Percentiles rank a stretch among this genome's conserved stretches.
Conservation (phyloP, 148 eudicot genomes). For the Tetragonia tetragonoides region DNA sequence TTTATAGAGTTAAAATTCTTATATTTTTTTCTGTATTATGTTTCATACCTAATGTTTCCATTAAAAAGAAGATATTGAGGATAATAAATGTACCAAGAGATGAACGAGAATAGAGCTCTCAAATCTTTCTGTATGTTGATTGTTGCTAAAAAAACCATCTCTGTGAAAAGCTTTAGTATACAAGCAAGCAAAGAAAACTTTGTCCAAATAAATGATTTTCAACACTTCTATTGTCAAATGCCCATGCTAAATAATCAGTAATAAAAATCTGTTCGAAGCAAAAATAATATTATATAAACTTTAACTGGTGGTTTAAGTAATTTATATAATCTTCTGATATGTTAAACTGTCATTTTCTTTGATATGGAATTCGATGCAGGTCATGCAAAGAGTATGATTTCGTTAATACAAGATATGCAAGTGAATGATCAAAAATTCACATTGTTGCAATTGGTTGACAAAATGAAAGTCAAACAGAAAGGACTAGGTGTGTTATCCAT, state of each 20-base stretch:
- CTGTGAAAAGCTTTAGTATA: neutral
- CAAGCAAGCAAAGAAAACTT: neutral
- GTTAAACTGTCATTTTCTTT: constrained; percentile 6
- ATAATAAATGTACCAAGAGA: neutral
- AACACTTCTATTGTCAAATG: no score
- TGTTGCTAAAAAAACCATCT: neutral
- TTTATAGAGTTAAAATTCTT: neutral
- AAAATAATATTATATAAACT: no score
- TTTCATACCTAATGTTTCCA: neutral
- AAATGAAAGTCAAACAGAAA: constrained; percentile 70
- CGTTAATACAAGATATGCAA: constrained; percentile 61
- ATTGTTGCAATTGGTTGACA: constrained; percentile 86
- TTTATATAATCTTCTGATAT: neutral
- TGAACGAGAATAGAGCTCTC: neutral
- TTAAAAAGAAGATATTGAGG: neutral
- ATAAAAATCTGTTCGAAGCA: neutral
- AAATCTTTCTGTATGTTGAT: neutral
- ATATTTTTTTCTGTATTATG: neutral
- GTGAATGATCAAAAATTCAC: constrained; percentile 77
- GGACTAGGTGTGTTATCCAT: constrained; percentile 45
- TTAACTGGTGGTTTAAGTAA: neutral
- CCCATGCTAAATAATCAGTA: neutral
- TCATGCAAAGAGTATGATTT: constrained; percentile 64
- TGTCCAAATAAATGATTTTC: neutral
- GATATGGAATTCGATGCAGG: constrained; percentile 38